Base-by-base conservation (phyloP, 495 filamentous ascomycete genomes). In the Astrocystis sublimbata region DNA sequence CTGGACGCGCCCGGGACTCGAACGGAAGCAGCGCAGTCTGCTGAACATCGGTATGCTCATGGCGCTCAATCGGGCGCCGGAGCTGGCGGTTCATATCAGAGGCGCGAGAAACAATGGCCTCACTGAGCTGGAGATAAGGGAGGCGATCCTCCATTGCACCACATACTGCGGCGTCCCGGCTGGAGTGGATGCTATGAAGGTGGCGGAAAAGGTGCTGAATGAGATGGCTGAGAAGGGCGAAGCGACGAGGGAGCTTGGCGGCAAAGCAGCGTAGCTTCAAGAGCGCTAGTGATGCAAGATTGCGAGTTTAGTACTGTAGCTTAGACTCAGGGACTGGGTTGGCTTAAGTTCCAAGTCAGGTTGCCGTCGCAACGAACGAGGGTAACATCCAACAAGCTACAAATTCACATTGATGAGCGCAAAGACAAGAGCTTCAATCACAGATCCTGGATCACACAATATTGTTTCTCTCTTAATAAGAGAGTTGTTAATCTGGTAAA, bases 141-240 rank as follows among this genome's bases (percentile, higher is more conserved):
- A 86, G 73, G 77, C 81, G 13, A 72, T 85, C 23, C 65, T 84
- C 54, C 82, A 86, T 58, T 78, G 78, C 19, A 77, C 78, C 5
- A 77, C 74, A 23, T 86, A 86, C 66, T 84, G 81, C 65, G 84
- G 84, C 12, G 71, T 83, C 19, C 84, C 84, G 9, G 82, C 83
- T 9, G 82, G 82, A n/a, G 73, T 85, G 43, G 81, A 87, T 55
- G 83, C 75, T 4, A 80, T 79, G 64, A 76, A 73, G 56, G 64
- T 69, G 9, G 75, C 76, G 3, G 72, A 77, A 66, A 73, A 64
- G 52, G 72, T 74, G 9, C 56, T 76, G 4, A 62, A 73, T 42
- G 75, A 76, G 63, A 76, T 76, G 73, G 68, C 66, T 17, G 73
- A 70, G 57, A 72, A 68, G 36, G 73, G 73, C 0, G 74, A 76